phyloP scores from a whole-genome alignment of 768 basidiomycete species.

The Sistotremastrum suecicum region DNA sequence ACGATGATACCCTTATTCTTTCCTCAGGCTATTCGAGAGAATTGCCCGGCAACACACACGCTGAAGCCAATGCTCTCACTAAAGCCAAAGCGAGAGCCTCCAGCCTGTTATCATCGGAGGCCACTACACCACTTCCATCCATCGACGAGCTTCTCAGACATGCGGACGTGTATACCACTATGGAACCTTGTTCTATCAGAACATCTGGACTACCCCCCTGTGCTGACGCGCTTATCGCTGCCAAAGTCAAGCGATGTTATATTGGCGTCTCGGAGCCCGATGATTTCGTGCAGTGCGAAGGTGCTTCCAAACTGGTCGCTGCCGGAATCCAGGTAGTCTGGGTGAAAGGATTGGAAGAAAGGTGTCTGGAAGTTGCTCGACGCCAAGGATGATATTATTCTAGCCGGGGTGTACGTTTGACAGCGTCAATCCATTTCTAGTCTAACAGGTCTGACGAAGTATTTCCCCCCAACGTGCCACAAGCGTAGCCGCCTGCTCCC shows the following conservation, averaged over 20 bases:
- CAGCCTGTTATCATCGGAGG: slow-evolving; percentile 24
- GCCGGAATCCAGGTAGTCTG: slow-evolving; percentile 68
- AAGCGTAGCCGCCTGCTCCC: slow-evolving; percentile 7
- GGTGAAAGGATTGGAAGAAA: slow-evolving; percentile 57
- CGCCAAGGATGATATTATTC: no score
- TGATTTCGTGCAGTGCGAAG: slow-evolving; percentile 92
- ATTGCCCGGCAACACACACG: slow-evolving; percentile 88
- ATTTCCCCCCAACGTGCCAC: slow-evolving; percentile 11
- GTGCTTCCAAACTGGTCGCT: slow-evolving; percentile 53
- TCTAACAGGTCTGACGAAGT: slow-evolving; percentile 6
- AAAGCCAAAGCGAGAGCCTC: slow-evolving; percentile 43
- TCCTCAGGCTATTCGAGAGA: slow-evolving; percentile 84
- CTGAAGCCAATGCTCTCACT: slow-evolving; percentile 83
- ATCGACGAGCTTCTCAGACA: slow-evolving; percentile 38
- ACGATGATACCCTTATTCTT: slow-evolving; percentile 35
- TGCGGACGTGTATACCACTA: slow-evolving; percentile 81
- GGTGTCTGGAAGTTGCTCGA: slow-evolving; percentile 68
- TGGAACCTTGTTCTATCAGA: slow-evolving; percentile 90
- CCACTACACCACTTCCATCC: slow-evolving; percentile 15
- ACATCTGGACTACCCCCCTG: slow-evolving; percentile 82
- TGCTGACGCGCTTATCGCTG: slow-evolving; percentile 65
- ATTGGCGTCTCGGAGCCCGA: slow-evolving; percentile 85
- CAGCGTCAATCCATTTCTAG: no score
- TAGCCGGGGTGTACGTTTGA: no score
- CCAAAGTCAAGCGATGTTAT: slow-evolving; percentile 59